These are phyloP conservation scores for Pyrus bretschneideri DNA, from an alignment of 306 rosid genomes.

Conservation along the genomic window DNA sequence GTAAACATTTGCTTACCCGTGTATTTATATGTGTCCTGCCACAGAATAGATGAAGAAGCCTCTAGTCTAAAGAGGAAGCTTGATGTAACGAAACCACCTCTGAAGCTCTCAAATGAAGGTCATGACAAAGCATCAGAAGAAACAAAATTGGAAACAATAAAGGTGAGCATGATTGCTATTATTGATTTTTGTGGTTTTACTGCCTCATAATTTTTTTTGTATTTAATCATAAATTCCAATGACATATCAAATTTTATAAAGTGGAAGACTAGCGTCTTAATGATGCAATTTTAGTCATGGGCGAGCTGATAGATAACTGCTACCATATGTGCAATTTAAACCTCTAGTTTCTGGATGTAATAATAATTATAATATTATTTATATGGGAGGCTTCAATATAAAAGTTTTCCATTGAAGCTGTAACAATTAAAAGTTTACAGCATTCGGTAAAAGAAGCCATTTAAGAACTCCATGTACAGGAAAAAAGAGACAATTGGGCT, in stretches of 20 bases:
- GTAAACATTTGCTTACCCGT: neutral
- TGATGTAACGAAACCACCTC: conserved; percentile 41
- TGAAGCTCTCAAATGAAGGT: conserved; percentile 38
- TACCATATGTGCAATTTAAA: neutral
- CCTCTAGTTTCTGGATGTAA: neutral
- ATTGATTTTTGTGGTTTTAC: neutral
- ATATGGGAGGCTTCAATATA: neutral
- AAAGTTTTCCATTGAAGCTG: neutral
- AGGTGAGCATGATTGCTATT: conserved; percentile 40
- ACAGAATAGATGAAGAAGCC: conserved; percentile 79
- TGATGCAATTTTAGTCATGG: neutral
- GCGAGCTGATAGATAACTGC: neutral
- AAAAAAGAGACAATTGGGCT: neutral
- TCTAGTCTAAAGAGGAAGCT: conserved; percentile 65
- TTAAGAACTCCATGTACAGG: neutral
- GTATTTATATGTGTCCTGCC: conserved; percentile 19
- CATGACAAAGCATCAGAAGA: conserved; percentile 44
- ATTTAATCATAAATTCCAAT: neutral
- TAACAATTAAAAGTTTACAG: neutral
- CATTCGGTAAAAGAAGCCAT: neutral
- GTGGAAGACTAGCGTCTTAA: neutral
- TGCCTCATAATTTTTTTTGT: neutral
- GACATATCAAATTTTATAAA: neutral
- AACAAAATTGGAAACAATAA: conserved; percentile 53
- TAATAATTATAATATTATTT: neutral